Base-by-base conservation (phyloP, 805 yeast species). In the Starmerella bacillaris region DNA sequence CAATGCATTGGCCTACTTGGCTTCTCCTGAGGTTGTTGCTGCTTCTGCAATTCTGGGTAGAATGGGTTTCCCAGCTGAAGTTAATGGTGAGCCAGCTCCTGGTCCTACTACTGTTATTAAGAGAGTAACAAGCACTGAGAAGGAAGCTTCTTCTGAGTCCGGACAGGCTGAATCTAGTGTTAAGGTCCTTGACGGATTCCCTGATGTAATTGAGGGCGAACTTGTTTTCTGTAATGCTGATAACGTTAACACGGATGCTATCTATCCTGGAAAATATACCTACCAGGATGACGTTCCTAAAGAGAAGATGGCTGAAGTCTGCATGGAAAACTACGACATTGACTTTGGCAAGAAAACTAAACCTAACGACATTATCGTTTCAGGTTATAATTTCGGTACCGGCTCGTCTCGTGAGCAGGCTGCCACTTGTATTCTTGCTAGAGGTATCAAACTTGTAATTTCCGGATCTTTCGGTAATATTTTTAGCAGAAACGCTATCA, bases 381-480 rank as follows among this genome's bases (percentile, higher is more conserved):
- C 84, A 37, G 99, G 99, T 14, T 89, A 63, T 65, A 89, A 89
- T 56, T 89, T 89, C 55, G 99, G 99, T 48, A 89, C 98, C 8
- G 98, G 99, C 31, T 84, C 95, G 6, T 82, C 94, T 18, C 74
- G 99, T 61, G 99, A 89, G 57, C 99, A 89, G 62, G 99, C 99
- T 3, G 98, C 98, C 22, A 89, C 98, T n/a, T 84, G 92, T 17
- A 77, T 89, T 40, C 65, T 89, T 45, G 96, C 98, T 28, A 72
- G 92, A 51, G 96, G 83, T 45, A 82, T 89, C 68, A 72, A 73
- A 47, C 64, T 89, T 46, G 93, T 89, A 17, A 94, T 92, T 39
- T 78, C 94, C 11, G 99, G 99, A 22, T 86, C 96, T 1, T 89
- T 89, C 53, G 94, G 95, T 51, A 92, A 89, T 63, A 89, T 86